Evolutionary conservation across 2,329 filamentous ascomycete species (phyloP), one percentile per base, ranked within the genome.

Genomic region (Clarireedia paspali): DNA sequence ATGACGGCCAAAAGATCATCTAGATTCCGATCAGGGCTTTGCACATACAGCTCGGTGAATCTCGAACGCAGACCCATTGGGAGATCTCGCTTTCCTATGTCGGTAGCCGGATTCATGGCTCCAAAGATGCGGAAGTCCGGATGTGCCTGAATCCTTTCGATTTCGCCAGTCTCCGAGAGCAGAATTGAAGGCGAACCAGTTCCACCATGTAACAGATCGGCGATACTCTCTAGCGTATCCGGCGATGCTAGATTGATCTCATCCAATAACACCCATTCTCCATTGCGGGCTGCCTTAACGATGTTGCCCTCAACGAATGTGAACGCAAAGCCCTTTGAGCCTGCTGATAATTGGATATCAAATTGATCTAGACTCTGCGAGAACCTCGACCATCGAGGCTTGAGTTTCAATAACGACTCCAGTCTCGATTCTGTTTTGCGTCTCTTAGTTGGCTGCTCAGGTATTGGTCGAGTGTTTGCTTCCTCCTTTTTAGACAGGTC

Each of bases 21-120:
- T 56, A 90, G 73, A 59, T 96, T 88, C 57, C 79, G 83, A 68
- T 99, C 94, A 0, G 94, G 92, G 63, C 90, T 94, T 54, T 89
- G 84, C 24, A 99, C 91, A 68, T 95, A 99, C 23, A 99, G 78
- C 70, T 99, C 94, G 0, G 94, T 97, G 68, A 99, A 99, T 49
- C 91, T 83, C 7, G 91, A 95, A 55, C 92, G 81, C 45, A 97
- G 83, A 1, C 92, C 91, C 54, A 89, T 84, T 0, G 92, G 91
- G 15, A 99, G 75, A 70, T 99, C 94, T 55, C 92, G 86, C 73
- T 99, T 99, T 59, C 95, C 94, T 55, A 96, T 85, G 74, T 99
- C 94, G 3, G 94, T 99, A 5, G 94, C 94, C 30, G 94, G 94
- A 67, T 99, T 99, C 94, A 99, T 99, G 27, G 95, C 94, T 51